These are phyloP conservation scores for Aspergillus pseudotamarii DNA, from an alignment of 2,329 filamentous ascomycete species.

Conservation along the genomic window DNA sequence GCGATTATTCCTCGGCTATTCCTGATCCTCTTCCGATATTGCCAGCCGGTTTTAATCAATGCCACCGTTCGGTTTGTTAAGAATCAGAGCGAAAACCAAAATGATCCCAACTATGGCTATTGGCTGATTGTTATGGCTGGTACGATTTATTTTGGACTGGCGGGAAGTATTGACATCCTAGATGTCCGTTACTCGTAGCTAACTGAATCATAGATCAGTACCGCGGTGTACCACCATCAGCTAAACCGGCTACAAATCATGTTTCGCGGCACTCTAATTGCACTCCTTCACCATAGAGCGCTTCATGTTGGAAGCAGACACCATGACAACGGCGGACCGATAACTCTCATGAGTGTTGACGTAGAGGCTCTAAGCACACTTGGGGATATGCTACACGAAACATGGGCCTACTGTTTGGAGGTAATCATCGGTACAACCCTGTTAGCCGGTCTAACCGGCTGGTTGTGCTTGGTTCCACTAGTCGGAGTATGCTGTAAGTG, in stretches of 20 bases:
- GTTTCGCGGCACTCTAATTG: not conserved
- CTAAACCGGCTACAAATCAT: not conserved
- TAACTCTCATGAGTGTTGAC: constrained; percentile 1
- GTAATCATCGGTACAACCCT: not conserved
- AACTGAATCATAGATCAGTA: not conserved
- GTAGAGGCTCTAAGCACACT: not conserved
- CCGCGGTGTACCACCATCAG: not conserved
- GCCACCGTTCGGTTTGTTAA: not conserved
- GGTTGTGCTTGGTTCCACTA: not conserved
- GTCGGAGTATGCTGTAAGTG: not conserved
- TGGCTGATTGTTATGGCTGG: not conserved
- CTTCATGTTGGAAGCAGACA: not conserved
- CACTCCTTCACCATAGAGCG: not conserved
- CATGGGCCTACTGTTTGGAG: not conserved
- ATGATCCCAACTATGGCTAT: not conserved
- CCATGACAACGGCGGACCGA: not conserved
- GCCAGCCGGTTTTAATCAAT: not conserved
- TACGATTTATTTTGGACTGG: not conserved
- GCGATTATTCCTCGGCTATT: not conserved
- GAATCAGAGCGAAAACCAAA: not conserved
- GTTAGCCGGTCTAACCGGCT: not conserved
- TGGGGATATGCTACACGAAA: constrained; percentile 1
- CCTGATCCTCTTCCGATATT: not conserved
- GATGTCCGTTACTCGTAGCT: not conserved
- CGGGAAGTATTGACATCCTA: not conserved